Evolutionary conservation across 1,139 yeast species (phyloP).

Genomic region (Tardiomyces depauwii): DNA sequence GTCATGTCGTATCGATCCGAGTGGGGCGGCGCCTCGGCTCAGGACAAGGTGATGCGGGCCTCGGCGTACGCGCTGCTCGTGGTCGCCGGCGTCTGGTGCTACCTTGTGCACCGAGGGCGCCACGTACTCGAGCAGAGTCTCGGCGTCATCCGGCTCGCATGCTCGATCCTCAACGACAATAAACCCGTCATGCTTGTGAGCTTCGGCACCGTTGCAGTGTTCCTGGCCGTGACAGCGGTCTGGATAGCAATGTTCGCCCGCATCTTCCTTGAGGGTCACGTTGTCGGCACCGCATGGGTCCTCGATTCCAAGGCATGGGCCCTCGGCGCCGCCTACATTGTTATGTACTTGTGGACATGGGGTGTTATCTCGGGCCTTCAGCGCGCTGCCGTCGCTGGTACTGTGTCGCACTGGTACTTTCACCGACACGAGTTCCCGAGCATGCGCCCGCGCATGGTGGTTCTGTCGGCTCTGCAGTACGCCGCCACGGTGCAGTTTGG

Average conservation of each 20-base stretch:
- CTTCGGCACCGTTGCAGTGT: conserved; percentile 18
- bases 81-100: conserved; percentile 24
- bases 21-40: conserved; percentile 24
- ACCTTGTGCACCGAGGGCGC: conserved; percentile 23
- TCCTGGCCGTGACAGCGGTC: conserved; percentile 22
- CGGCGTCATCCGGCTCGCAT: conserved; percentile 27
- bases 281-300: conserved; percentile 21
- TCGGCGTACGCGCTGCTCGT: conserved; percentile 23
- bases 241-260: conserved; percentile 29
- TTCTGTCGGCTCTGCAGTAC: conserved; percentile 18
- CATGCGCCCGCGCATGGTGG: conserved; percentile 14
- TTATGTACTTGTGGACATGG: conserved; percentile 34
- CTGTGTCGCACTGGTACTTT: conserved; percentile 32
- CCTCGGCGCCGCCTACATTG: conserved; percentile 26
- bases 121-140: conserved; percentile 25
- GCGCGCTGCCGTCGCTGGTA: conserved; percentile 24
- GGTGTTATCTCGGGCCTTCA: conserved; percentile 30
- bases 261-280: conserved; percentile 27
- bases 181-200: conserved; percentile 22
- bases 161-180: conserved; percentile 24
- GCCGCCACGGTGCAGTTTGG: conserved; percentile 28
- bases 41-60: conserved; percentile 29
- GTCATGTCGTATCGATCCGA: conserved; percentile 26
- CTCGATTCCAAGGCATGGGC: conserved; percentile 23
- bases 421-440: conserved; percentile 19